phyloP scores from a whole-genome alignment of 345 rosid genomes.

The Rhizophora mangle region DNA sequence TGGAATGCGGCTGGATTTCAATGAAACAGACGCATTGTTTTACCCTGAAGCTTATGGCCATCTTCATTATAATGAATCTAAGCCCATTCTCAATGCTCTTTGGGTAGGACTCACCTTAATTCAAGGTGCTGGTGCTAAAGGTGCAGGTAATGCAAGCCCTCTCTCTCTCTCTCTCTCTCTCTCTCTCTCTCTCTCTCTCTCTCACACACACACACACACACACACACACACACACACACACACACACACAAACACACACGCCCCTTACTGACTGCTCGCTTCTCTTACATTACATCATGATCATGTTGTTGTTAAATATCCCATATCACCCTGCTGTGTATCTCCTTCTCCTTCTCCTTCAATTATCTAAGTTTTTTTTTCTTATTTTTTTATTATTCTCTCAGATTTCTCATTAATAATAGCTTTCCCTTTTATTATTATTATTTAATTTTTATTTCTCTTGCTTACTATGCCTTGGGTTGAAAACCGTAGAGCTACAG shows the following conservation, averaged over 20 bases:
- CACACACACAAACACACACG: too few species aligned
- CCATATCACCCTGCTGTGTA: too few species aligned
- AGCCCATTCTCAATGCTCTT: conserved; percentile 36
- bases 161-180: conserved; percentile 6
- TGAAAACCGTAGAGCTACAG: background rate
- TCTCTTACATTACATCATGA: too few species aligned
- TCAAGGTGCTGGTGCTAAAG: conserved; percentile 61
- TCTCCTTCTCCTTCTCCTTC: too few species aligned
- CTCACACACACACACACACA: too few species aligned
- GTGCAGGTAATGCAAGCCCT: conserved; percentile 55
- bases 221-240: too few species aligned
- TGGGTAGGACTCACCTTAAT: conserved; percentile 90
- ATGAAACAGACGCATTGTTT: conserved; percentile 50
- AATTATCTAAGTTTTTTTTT: too few species aligned
- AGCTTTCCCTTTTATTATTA: background rate
- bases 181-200: too few species aligned
- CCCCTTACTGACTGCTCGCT: background rate
- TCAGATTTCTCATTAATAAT: conserved; percentile 4
- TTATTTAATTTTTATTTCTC: background rate
- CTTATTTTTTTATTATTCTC: background rate
- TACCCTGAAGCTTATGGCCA: conserved; percentile 39
- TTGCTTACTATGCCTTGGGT: background rate
- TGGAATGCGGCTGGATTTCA: conserved; percentile 38
- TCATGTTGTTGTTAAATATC: too few species aligned
- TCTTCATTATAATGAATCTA: conserved; percentile 17